Evolutionary conservation across 1,284 basidiomycete species (phyloP), one percentile per base, ranked within the genome.

Genomic region (Malassezia japonica): DNA sequence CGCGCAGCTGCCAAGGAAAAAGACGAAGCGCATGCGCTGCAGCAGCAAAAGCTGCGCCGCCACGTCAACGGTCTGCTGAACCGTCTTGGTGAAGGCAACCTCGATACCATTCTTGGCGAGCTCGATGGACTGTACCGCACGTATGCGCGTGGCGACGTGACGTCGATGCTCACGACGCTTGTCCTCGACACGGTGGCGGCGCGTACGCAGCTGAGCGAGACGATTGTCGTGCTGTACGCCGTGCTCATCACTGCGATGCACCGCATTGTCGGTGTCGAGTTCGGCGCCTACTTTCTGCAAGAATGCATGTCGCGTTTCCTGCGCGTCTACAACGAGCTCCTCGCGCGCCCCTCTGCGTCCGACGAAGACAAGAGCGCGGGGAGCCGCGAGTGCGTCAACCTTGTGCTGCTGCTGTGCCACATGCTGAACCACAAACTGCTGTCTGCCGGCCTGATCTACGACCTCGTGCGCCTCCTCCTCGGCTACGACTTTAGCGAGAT

Each of bases 401-500:
- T 99, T 25, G 79, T 91, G 28, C 82, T 87, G 0, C 79, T 98
- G 8, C 77, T 95, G 20, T 86, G 88, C 2, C 88, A 96, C 70
- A 76, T 98, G 31, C 96, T 96, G 77, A 96, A 96, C 72, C 87
- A 95, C 66, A 86, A 88, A 73, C 86, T 96, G 21, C 80, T 96
- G 38, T 88, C 87, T 1, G 87, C 83, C 53, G 78, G 85, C 4
- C 78, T 98, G 16, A 76, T 96, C 36, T 96, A 91, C 74, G 92
- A 96, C 69, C 73, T 96, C 42, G 83, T 99, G 59, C 82, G 86
- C 3, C 78, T 80, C 7, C 79, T 96, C 50, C 78, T 98, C 39
- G 77, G 81, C 5, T 16, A 47, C 1, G 32, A 48, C 9, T 47
- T 49, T 9, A 16, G 12, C 1, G 48, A 48, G 6, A 35, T 46